A percentile compares a stretch with the other conserved stretches of the same genome.
phyloP scores from a whole-genome alignment of 495 filamentous ascomycete genomes.

The Xylaria palmicola region DNA sequence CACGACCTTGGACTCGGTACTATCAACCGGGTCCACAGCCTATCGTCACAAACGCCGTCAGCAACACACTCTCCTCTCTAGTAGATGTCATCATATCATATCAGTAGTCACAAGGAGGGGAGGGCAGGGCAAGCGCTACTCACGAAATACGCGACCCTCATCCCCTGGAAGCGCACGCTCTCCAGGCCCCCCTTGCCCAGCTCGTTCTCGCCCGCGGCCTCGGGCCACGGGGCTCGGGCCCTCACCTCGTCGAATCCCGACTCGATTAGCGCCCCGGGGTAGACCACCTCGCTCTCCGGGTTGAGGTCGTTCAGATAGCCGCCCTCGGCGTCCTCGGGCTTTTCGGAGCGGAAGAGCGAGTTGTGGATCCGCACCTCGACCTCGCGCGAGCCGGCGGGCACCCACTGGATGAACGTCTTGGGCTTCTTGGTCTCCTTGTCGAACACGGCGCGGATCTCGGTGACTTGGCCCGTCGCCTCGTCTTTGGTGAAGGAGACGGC shows the following conservation, averaged over 20 bases:
- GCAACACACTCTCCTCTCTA: no score
- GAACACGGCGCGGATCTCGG: slow-evolving; percentile 63
- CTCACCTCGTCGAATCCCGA: slow-evolving; percentile 78
- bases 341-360: slow-evolving; percentile 80
- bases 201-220: slow-evolving; percentile 63
- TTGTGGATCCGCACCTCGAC: slow-evolving; percentile 83
- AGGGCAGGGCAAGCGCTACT: slow-evolving; percentile 10
- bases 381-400: slow-evolving; percentile 64
- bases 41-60: slow-evolving; percentile 12
- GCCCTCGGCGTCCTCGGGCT: slow-evolving; percentile 68
- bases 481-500: slow-evolving; percentile 76
- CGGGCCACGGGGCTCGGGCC: slow-evolving; percentile 77
- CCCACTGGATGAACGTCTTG: slow-evolving; percentile 93
- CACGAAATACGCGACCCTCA: slow-evolving; percentile 85
- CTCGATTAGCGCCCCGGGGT: slow-evolving; percentile 77
- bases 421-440: slow-evolving; percentile 75
- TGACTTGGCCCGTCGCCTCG: slow-evolving; percentile 63
- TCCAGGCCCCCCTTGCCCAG: slow-evolving; percentile 60
- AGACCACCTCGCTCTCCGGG: slow-evolving; percentile 77
- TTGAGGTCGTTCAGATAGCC: slow-evolving; percentile 85
- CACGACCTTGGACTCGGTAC: slow-evolving; percentile 71
- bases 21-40: slow-evolving; percentile 70
- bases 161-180: slow-evolving; percentile 85
- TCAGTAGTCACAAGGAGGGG: neutral
- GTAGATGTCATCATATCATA: no score